Percentiles rank a stretch among this genome's conserved stretches.
These are phyloP conservation scores for Vanrija pseudolonga DNA, from an alignment of 1,284 basidiomycete genomes.

Conservation along the genomic window DNA sequence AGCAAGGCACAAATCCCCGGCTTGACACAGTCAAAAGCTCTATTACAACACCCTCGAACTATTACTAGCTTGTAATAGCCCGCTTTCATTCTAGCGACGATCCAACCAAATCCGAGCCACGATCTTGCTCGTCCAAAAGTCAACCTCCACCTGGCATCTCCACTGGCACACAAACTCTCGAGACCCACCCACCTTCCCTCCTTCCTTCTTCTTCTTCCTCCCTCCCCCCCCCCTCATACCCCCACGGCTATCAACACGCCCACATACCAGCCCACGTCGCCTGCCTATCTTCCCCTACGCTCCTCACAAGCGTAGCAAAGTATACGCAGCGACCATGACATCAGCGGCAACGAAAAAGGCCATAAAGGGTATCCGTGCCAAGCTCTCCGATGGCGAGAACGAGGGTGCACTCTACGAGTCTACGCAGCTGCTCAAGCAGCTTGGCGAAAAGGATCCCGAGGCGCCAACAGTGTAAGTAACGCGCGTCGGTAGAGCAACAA, in stretches of 20 bases:
- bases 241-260: neutral
- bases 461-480: conserved; percentile 64
- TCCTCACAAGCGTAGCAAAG: neutral
- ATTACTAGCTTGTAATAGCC: too few species aligned
- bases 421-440: conserved; percentile 55
- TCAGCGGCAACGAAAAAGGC: conserved; percentile 30
- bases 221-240: neutral
- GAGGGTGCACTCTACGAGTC: conserved; percentile 52
- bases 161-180: too few species aligned
- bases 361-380: conserved; percentile 75
- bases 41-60: too few species aligned
- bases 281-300: neutral
- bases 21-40: too few species aligned
- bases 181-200: too few species aligned
- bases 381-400: conserved; percentile 71
- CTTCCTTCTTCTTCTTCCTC: too few species aligned
- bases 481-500: neutral
- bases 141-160: too few species aligned
- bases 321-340: too few species aligned
- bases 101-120: too few species aligned
- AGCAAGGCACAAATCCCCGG: too few species aligned
- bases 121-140: too few species aligned
- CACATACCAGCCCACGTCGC: neutral
- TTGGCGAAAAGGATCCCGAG: conserved; percentile 56
- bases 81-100: too few species aligned